Base-by-base conservation (phyloP, 2,329 filamentous ascomycete genomes). In the Ophiobolus disseminans region DNA sequence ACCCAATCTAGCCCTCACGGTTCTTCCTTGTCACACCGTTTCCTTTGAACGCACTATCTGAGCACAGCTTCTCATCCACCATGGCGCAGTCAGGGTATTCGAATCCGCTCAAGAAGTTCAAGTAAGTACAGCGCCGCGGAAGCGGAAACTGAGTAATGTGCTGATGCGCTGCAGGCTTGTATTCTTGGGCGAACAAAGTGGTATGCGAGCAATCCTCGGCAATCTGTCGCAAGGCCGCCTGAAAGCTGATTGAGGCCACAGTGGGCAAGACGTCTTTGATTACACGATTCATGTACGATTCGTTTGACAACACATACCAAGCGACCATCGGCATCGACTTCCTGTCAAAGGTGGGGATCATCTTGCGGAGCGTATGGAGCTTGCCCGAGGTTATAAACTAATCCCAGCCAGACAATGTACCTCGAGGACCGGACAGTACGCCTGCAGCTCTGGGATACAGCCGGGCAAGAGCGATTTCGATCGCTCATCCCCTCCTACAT, bases 21-120 rank as follows among this genome's bases (percentile, higher is more conserved):
- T 34, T 48, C 45, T 44, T 45, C n/a, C n/a, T n/a, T n/a, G n/a
- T 42, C 44, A 46, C 16, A 40, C 31, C 42, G 30, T 40, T 36
- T 28, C 45, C 22, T 48, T 36, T 32, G 28, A 28, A 19, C 36
- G 47, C 48, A 48, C 14, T 17, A 34, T 25, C 30, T 39, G 28
- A 43, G 19, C 31, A 19, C 19, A 41, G 25, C 23, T 36, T 37
- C 20, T 42, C 36, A 19, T 45, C 28, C 76, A 84, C 73, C 73
- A 96, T 96, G 92, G 90, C 92, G 76, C 86, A 91, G 78, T 80
- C 86, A 66, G 78, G 77, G 50, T 99, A 97, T 83, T 97, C 95
- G 76, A 97, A 97, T 82, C 94, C 94, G 69, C 82, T 99, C 79
- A 99, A 99, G 89, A 99, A 99, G 79, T 99, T 97, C 88, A 99